phyloP scores from a whole-genome alignment of 306 rosid genomes.

The Rosa lucieae region DNA sequence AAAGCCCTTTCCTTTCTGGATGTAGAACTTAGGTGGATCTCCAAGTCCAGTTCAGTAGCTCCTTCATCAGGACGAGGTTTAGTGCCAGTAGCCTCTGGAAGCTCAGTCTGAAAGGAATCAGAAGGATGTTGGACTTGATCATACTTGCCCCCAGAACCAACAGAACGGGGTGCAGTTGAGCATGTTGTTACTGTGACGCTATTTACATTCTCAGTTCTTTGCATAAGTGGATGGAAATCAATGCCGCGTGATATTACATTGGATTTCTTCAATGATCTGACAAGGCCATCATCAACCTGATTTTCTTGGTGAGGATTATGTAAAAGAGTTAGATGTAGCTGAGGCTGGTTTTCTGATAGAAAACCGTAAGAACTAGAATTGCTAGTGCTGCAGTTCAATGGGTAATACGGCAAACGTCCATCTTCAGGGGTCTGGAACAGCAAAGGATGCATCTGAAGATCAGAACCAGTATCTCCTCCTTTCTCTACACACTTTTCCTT shows the following conservation, averaged over 20 bases:
- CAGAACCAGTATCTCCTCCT: slow-evolving; percentile 51
- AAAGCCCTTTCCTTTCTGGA: slow-evolving; percentile 46
- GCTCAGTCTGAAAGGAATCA: slow-evolving; percentile 41
- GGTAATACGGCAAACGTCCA: slow-evolving; percentile 56
- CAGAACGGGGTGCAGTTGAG: slow-evolving; percentile 24
- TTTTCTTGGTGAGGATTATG: slow-evolving; percentile 65
- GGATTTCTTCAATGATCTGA: slow-evolving; percentile 44
- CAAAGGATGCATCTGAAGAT: slow-evolving; percentile 93
- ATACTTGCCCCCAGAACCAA: slow-evolving; percentile 26
- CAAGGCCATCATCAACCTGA: slow-evolving; percentile 39
- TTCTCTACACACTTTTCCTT: slow-evolving; percentile 45
- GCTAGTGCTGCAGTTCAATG: slow-evolving; percentile 49
- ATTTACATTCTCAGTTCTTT: slow-evolving; percentile 52
- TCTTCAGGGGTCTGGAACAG: slow-evolving; percentile 76
- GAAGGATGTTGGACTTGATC: slow-evolving; percentile 31
- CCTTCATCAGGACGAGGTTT: slow-evolving; percentile 38
- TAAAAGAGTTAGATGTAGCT: slow-evolving; percentile 65
- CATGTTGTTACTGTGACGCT: slow-evolving; percentile 9
- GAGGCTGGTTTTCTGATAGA: slow-evolving; percentile 73
- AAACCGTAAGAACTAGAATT: slow-evolving; percentile 58
- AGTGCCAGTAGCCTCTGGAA: slow-evolving; percentile 32
- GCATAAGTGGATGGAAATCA: slow-evolving; percentile 96
- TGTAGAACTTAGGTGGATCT: slow-evolving; percentile 68
- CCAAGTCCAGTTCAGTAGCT: slow-evolving; percentile 77
- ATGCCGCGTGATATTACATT: slow-evolving; percentile 51